Evolutionary conservation across 768 basidiomycete species (phyloP).

Genomic region (Mycena albidolilacea): DNA sequence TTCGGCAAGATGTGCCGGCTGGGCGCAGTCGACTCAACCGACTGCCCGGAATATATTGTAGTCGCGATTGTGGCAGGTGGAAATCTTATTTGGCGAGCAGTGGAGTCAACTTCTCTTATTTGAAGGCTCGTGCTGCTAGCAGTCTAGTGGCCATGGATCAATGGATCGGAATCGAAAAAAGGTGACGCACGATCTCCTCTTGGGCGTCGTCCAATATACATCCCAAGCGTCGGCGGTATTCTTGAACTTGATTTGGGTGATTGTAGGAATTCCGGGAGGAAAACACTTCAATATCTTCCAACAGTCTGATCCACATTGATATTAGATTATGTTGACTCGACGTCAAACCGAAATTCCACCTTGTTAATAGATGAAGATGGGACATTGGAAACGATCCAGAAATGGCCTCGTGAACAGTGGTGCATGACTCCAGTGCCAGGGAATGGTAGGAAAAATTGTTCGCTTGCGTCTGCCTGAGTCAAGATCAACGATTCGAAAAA

Average conservation of each 20-base stretch:
- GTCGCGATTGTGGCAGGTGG: background rate
- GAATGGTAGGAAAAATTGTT: conserved; percentile 3
- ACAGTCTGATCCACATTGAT: background rate
- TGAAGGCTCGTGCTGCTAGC: conserved; percentile 15
- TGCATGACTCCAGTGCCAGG: conserved; percentile 22
- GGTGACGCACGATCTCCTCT: background rate
- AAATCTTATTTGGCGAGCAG: conserved; percentile 1
- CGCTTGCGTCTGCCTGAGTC: background rate
- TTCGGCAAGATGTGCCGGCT: background rate
- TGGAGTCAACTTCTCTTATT: background rate
- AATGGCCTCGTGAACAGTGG: conserved; percentile 4
- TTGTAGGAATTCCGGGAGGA: background rate
- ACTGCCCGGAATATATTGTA: background rate
- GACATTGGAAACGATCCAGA: background rate
- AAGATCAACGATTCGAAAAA: background rate
- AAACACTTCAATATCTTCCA: conserved; percentile 13
- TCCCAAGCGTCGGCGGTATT: conserved; percentile 5
- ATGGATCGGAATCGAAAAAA: background rate
- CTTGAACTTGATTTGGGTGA: conserved; percentile 14
- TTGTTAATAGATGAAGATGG: background rate
- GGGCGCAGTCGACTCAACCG: background rate
- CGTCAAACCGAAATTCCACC: background rate
- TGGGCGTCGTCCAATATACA: background rate
- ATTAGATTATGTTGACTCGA: background rate
- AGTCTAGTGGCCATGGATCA: background rate